phyloP scores from a whole-genome alignment of 805 yeast genomes.

The Candida broadrunensis region DNA sequence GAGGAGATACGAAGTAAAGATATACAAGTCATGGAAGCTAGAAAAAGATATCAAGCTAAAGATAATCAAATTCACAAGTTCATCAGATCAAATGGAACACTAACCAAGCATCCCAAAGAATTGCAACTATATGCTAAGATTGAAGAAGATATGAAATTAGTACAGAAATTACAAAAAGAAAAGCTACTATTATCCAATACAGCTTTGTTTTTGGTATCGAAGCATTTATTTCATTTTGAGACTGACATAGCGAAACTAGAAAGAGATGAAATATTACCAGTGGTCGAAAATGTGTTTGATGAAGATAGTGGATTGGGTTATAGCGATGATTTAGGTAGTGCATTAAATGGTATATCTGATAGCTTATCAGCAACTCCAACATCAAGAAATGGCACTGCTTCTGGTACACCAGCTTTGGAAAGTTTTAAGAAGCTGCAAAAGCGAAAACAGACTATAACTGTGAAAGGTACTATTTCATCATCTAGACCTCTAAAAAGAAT shows the following conservation, averaged over 20 bases:
- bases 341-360: constrained; percentile 17
- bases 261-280: constrained; percentile 75
- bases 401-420: constrained; percentile 13
- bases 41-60: constrained; percentile 62
- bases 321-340: constrained; percentile 9
- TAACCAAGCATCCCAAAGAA: constrained; percentile 80
- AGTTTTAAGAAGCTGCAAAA: constrained; percentile 18
- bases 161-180: constrained; percentile 66
- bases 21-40: constrained; percentile 57
- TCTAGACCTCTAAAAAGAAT: constrained; percentile 17
- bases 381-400: constrained; percentile 18
- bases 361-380: constrained; percentile 27
- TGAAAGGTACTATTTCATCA: background rate
- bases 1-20: constrained; percentile 78
- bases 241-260: constrained; percentile 74
- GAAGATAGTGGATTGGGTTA: constrained; percentile 3
- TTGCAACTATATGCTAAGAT: constrained; percentile 61
- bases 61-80: constrained; percentile 82
- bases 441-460: constrained; percentile 14
- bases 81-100: constrained; percentile 78
- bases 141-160: constrained; percentile 60
- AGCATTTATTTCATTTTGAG: constrained; percentile 71
- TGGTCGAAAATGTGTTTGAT: constrained; percentile 29
- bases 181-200: constrained; percentile 81
- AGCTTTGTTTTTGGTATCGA: constrained; percentile 71